A percentile compares a stretch with the other conserved stretches of the same genome.
Conservation (phyloP, 495 filamentous ascomycete genomes). For the Lasiosphaeris hirsuta region DNA sequence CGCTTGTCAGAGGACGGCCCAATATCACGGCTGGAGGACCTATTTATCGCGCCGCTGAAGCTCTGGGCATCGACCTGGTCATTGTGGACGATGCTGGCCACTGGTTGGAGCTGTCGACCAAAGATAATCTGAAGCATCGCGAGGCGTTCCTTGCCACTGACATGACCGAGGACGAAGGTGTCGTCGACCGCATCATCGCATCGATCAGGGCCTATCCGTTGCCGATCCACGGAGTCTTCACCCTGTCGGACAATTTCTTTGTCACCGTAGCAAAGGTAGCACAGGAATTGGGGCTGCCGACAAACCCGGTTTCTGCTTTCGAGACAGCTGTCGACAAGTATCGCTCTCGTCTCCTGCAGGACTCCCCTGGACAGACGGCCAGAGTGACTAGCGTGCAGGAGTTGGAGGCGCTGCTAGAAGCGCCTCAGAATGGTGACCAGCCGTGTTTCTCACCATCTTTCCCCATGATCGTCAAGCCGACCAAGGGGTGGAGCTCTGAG, state of each 20-base stretch:
- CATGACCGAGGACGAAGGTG: slow-evolving; percentile 31
- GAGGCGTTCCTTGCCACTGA: slow-evolving; percentile 34
- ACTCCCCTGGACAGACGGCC: slow-evolving; percentile 23
- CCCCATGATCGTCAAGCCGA: slow-evolving; percentile 32
- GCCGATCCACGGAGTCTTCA: slow-evolving; percentile 39
- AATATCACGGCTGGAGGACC: slow-evolving; percentile 35
- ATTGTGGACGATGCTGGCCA: slow-evolving; percentile 46
- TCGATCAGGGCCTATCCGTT: slow-evolving; percentile 30
- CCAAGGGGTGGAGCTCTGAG: slow-evolving; percentile 32
- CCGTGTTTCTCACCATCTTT: slow-evolving; percentile 16
- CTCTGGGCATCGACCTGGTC: slow-evolving; percentile 44
- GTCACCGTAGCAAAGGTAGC: slow-evolving; percentile 35
- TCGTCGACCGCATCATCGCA: slow-evolving; percentile 32
- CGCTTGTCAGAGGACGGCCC: slow-evolving; percentile 37
- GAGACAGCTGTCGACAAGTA: slow-evolving; percentile 44
- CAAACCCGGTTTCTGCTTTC: slow-evolving; percentile 33
- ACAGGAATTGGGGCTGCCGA: slow-evolving; percentile 31
- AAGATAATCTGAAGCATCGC: slow-evolving; percentile 33
- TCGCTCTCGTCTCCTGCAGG: slow-evolving; percentile 36
- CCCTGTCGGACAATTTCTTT: slow-evolving; percentile 39
- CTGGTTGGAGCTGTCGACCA: slow-evolving; percentile 39
- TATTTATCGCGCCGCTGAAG: slow-evolving; percentile 36
- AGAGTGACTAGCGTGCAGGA: slow-evolving; percentile 18
- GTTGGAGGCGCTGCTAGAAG: slow-evolving; percentile 16
- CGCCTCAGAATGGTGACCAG: neutral